These are phyloP conservation scores for Rhodotorula sp. DNA, from an alignment of 1,284 basidiomycete genomes.

Conservation along the genomic window DNA sequence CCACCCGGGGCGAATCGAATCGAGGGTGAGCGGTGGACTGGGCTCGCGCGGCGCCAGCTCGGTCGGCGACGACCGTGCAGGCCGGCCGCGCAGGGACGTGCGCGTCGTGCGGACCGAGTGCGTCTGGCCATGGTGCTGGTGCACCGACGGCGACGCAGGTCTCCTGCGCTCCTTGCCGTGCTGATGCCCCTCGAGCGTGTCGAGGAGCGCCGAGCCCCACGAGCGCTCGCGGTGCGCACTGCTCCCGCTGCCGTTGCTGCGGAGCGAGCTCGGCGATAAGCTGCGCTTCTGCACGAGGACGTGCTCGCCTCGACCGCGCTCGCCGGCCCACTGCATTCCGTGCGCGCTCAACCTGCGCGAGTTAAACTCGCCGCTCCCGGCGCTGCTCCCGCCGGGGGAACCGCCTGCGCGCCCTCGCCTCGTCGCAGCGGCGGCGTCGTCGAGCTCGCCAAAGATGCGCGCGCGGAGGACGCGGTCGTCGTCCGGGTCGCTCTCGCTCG, in stretches of 20 bases:
- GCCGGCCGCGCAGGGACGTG: background rate
- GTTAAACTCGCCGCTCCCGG: background rate
- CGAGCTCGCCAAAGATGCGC: background rate
- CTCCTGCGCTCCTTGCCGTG: slow-evolving; percentile 14
- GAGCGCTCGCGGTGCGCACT: slow-evolving; percentile 3
- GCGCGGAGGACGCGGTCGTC: slow-evolving; percentile 4
- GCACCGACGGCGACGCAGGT: slow-evolving; percentile 13
- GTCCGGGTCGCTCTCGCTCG: slow-evolving; percentile 17
- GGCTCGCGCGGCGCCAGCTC: slow-evolving; percentile 11
- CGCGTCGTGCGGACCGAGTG: background rate
- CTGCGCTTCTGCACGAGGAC: slow-evolving; percentile 35
- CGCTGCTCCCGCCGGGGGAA: too few relatives aligned
- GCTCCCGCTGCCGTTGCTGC: background rate
- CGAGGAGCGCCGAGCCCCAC: slow-evolving; percentile 34
- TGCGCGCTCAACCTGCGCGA: background rate
- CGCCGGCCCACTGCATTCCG: slow-evolving; percentile 8
- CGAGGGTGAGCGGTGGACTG: slow-evolving; percentile 38
- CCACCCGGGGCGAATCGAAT: slow-evolving; percentile 31
- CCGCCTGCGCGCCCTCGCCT: background rate
- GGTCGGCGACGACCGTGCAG: background rate
- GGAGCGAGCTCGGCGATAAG: slow-evolving; percentile 1
- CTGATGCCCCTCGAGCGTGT: slow-evolving; percentile 24
- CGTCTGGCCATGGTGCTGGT: background rate
- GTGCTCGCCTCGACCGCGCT: slow-evolving; percentile 33
- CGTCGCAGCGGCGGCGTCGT: background rate